Evolutionary conservation across 2,329 filamentous ascomycete species (phyloP).

Genomic region (Verticillium longisporum): DNA sequence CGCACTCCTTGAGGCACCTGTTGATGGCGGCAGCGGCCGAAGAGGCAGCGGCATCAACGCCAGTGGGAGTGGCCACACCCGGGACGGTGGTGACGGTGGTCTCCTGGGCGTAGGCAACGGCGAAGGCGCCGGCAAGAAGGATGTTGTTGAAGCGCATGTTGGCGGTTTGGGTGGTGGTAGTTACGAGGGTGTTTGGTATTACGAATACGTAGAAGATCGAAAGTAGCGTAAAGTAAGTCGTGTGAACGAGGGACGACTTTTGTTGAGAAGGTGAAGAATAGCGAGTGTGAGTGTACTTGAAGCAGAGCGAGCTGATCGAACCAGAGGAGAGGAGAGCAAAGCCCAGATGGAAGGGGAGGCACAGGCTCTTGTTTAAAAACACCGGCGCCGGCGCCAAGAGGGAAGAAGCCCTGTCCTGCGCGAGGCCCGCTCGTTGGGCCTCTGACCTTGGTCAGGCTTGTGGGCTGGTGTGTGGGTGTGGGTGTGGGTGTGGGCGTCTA

Average conservation of each 20-base stretch:
- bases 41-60: slow-evolving; percentile 25
- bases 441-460: background rate
- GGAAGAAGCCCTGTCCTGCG: background rate
- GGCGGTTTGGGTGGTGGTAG: slow-evolving; percentile 16
- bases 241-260: slow-evolving; percentile 3
- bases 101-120: slow-evolving; percentile 33
- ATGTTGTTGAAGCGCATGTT: slow-evolving; percentile 52
- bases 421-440: background rate
- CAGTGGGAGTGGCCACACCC: slow-evolving; percentile 17
- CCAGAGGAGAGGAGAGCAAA: background rate
- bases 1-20: slow-evolving; percentile 39
- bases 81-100: slow-evolving; percentile 8
- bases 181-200: slow-evolving; percentile 14
- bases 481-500: background rate
- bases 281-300: background rate
- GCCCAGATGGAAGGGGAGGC: background rate
- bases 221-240: slow-evolving; percentile 1
- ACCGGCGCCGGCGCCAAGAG: slow-evolving; percentile 2
- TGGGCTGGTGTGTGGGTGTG: background rate
- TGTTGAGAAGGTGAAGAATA: background rate
- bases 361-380: slow-evolving; percentile 4
- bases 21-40: slow-evolving; percentile 26
- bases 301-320: background rate
- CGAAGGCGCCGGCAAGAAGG: slow-evolving; percentile 40
- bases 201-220: slow-evolving; percentile 9